phyloP scores from a whole-genome alignment of 345 rosid genomes.

The Euphorbia pulcherrima region DNA sequence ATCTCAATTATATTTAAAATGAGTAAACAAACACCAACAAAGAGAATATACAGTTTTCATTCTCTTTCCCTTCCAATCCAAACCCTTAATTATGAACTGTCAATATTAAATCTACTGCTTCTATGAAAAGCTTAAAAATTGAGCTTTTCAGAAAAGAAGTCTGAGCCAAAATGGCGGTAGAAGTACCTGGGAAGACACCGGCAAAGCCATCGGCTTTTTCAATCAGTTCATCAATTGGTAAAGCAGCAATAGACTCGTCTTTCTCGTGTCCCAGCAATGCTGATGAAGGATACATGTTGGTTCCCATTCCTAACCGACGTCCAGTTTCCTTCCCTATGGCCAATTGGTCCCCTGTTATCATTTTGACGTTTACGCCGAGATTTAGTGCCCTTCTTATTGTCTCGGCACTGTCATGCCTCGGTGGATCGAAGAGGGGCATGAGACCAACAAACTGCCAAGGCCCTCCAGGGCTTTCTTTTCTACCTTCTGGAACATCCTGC shows the following conservation, averaged over 20 bases:
- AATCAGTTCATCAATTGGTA: slow-evolving; percentile 93
- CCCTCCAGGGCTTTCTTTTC: slow-evolving; percentile 86
- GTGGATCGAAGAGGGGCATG: slow-evolving; percentile 99
- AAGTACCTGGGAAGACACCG: slow-evolving; percentile 94
- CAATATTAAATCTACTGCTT: no score
- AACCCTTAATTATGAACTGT: no score
- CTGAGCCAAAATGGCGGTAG: background rate
- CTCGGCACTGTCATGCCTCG: slow-evolving; percentile 98
- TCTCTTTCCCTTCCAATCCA: no score
- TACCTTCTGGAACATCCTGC: slow-evolving; percentile 92
- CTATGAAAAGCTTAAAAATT: no score
- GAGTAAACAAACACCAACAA: no score
- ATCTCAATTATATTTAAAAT: no score
- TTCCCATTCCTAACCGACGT: slow-evolving; percentile 98
- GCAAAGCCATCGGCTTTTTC: slow-evolving; percentile 99
- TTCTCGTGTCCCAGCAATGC: slow-evolving; percentile 90
- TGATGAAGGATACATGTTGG: slow-evolving; percentile 98
- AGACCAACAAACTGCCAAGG: slow-evolving; percentile 96
- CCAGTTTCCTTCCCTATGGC: slow-evolving; percentile 98
- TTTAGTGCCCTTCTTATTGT: slow-evolving; percentile 89
- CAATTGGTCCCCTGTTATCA: slow-evolving; percentile 99
- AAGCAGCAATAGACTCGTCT: slow-evolving; percentile 83
- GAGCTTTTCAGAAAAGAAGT: slow-evolving; percentile 6
- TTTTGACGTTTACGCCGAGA: slow-evolving; percentile 95
- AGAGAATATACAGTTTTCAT: no score